phyloP scores from a whole-genome alignment of 768 basidiomycete species.

The Kwoniella bestiolae region DNA sequence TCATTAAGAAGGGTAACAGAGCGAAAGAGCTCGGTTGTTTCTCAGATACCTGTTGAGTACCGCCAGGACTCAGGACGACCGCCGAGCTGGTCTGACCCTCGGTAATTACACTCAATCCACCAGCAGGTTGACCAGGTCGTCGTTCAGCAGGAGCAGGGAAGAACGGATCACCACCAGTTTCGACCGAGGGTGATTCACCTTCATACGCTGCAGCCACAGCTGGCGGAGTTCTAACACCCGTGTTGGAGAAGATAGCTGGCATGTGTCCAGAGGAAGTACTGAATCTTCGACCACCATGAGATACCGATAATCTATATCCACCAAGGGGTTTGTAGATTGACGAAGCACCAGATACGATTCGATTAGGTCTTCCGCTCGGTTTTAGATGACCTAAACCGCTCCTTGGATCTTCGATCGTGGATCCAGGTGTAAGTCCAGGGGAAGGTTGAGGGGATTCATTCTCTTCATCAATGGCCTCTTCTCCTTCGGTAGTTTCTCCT shows the following conservation, averaged over 20 bases:
- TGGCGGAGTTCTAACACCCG: conserved; percentile 77
- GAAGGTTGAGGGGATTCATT: conserved; percentile 34
- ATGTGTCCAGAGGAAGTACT: conserved; percentile 58
- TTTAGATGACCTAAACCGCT: not conserved
- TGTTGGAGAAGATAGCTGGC: conserved; percentile 80
- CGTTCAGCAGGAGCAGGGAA: conserved; percentile 31
- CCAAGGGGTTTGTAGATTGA: conserved; percentile 24
- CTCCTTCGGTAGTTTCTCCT: conserved; percentile 56
- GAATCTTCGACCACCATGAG: conserved; percentile 45
- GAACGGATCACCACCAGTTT: conserved; percentile 42
- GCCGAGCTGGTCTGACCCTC: conserved; percentile 30
- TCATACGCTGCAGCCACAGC: conserved; percentile 62
- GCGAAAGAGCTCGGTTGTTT: conserved; percentile 68
- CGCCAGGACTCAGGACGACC: conserved; percentile 11
- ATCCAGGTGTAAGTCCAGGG: conserved; percentile 37
- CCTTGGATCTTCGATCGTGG: conserved; percentile 8
- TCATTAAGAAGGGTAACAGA: conserved; percentile 79
- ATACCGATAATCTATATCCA: conserved; percentile 43
- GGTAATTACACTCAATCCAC: conserved; percentile 48
- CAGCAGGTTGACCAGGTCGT: conserved; percentile 14
- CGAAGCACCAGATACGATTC: conserved; percentile 25
- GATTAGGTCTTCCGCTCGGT: conserved; percentile 17
- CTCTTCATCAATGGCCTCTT: conserved; percentile 53
- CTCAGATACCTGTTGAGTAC: conserved; percentile 56
- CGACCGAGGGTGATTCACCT: conserved; percentile 34